Base-by-base conservation (phyloP, 139 green algal genomes). In the Chlamydomonas incerta region DNA sequence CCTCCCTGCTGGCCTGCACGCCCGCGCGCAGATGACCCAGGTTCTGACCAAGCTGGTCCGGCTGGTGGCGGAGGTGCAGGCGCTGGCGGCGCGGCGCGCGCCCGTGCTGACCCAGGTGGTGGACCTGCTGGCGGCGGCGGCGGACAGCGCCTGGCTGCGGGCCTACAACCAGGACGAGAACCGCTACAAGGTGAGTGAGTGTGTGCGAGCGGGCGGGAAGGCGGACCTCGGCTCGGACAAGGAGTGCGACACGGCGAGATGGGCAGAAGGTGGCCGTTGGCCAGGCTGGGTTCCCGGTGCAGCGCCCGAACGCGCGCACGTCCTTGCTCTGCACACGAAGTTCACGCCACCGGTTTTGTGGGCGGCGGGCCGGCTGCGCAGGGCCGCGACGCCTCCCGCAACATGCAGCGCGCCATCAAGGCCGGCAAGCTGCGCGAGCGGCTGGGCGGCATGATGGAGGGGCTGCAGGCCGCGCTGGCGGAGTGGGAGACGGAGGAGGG, bases 311-410 rank as follows among this genome's bases (percentile, higher is more conserved):
- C n/a, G n/a, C n/a, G n/a, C n/a, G n/a, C n/a, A n/a, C n/a, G n/a
- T n/a, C n/a, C n/a, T n/a, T n/a, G n/a, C n/a, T n/a, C n/a, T n/a
- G n/a, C n/a, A n/a, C n/a, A n/a, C n/a, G n/a, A n/a, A n/a, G n/a
- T n/a, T n/a, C n/a, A n/a, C n/a, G n/a, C n/a, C n/a, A n/a, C n/a
- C n/a, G n/a, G n/a, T n/a, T 57, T 57, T 60, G 34, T 28, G 6
- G 33, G 18, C 35, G 60, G 41, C 63, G 31, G 74, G 62, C 41
- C 37, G 15, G 9, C 33, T 13, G 4, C 24, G 65, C 87, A 95
- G 92, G 92, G 90, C n/a, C 89, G 92, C 37, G 92, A 95, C 74
- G 89, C 89, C 29, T 91, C 88, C 65, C 68, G 82, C 35, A 90
- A 90, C 63, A 85, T 95, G 81, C 88, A 93, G 87, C 88, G 92